Conservation (phyloP, 2,329 filamentous ascomycete genomes). For the Ophiostoma perfectum region DNA sequence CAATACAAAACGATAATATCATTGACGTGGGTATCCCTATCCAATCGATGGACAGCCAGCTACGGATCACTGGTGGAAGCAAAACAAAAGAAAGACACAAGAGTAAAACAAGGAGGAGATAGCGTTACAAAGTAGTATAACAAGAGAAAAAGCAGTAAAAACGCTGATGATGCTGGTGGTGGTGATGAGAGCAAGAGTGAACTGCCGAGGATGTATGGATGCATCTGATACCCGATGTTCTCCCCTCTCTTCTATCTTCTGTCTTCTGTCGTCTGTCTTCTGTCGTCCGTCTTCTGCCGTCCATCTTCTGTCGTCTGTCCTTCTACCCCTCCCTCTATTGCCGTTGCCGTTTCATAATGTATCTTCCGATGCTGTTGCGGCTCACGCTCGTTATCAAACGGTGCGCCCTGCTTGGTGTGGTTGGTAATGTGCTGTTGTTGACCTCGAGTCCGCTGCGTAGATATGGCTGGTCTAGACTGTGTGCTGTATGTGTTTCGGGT, state of each 20-base stretch:
- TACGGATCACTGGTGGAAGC: background rate
- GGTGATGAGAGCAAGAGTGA: background rate
- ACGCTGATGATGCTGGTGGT: background rate
- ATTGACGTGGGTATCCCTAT: constrained; percentile 5
- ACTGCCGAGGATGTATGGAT: background rate
- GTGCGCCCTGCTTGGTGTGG: background rate
- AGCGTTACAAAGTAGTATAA: background rate
- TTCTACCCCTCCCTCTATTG: background rate
- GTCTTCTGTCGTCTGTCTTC: background rate
- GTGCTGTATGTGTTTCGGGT: background rate
- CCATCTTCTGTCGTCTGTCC: background rate
- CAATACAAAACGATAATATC: background rate
- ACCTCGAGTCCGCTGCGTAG: background rate
- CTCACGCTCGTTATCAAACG: background rate
- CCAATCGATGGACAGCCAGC: background rate
- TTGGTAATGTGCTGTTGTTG: background rate
- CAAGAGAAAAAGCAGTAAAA: background rate
- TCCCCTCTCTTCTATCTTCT: background rate
- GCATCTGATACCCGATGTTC: background rate
- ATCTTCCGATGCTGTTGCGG: background rate
- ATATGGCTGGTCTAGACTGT: background rate
- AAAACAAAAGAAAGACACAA: background rate
- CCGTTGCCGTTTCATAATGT: background rate
- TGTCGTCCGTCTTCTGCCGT: background rate
- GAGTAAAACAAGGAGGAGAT: background rate